These are phyloP conservation scores for Russula compacta DNA, from an alignment of 768 basidiomycete genomes.

Conservation along the genomic window DNA sequence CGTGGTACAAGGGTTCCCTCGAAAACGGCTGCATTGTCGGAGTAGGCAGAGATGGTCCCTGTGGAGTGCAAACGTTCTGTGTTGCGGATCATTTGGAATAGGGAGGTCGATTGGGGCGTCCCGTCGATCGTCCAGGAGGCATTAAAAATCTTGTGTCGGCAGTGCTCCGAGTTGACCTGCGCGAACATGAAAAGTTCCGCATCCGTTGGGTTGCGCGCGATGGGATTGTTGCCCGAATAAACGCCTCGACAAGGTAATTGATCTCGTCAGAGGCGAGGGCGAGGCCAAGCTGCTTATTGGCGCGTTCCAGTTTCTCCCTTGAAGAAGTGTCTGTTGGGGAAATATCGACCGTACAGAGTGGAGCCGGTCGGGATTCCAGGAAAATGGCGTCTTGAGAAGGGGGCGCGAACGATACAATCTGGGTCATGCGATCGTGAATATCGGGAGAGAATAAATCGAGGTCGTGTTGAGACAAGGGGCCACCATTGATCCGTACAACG, in stretches of 20 bases:
- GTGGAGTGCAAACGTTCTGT: constrained; percentile 69
- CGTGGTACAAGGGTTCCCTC: constrained; percentile 66
- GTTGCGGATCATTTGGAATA: constrained; percentile 97
- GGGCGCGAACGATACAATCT: constrained; percentile 48
- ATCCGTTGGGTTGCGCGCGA: constrained; percentile 84
- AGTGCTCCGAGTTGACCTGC: constrained; percentile 99
- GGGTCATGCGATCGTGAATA: constrained; percentile 97
- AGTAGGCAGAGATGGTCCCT: constrained; percentile 93
- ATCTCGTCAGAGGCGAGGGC: constrained; percentile 88
- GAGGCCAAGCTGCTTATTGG: constrained; percentile 81
- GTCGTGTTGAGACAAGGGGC: constrained; percentile 36
- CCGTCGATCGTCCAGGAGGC: constrained; percentile 91
- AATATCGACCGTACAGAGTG: constrained; percentile 67
- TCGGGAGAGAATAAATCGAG: constrained; percentile 53
- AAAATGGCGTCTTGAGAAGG: constrained; percentile 57
- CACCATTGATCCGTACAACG: constrained; percentile 42
- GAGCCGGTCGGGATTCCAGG: constrained; percentile 48
- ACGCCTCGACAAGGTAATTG: constrained; percentile 80
- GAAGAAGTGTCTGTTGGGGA: constrained; percentile 34
- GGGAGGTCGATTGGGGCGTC: constrained; percentile 49
- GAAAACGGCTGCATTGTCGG: constrained; percentile 95
- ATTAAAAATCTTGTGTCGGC: constrained; percentile 99
- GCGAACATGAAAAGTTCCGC: constrained; percentile 99
- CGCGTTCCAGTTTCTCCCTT: constrained; percentile 53
- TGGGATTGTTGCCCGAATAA: constrained; percentile 60